These are phyloP conservation scores for Fusarium penzigii DNA, from an alignment of 2,329 filamentous ascomycete species.

Conservation along the genomic window DNA sequence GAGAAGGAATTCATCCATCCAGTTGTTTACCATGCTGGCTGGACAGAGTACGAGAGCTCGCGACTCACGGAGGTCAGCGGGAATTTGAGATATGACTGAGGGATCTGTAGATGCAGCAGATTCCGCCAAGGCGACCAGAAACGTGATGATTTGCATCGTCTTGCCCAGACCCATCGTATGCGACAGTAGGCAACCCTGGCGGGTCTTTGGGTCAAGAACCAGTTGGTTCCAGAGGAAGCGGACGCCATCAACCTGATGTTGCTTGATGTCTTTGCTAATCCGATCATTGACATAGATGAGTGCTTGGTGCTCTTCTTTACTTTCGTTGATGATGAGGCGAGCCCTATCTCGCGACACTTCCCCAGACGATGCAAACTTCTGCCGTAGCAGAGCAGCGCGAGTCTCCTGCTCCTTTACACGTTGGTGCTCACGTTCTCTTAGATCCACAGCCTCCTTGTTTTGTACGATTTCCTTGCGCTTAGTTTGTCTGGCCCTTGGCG, in stretches of 20 bases:
- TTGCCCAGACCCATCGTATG: slow-evolving; percentile 94
- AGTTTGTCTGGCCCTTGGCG: slow-evolving; percentile 21
- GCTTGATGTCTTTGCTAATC: slow-evolving; percentile 69
- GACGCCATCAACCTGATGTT: slow-evolving; percentile 79
- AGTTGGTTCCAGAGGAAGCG: slow-evolving; percentile 89
- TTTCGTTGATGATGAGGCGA: slow-evolving; percentile 66
- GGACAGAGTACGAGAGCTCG: slow-evolving; percentile 77
- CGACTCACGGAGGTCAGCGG: slow-evolving; percentile 59
- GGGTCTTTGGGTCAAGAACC: slow-evolving; percentile 56
- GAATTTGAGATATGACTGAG: slow-evolving; percentile 65
- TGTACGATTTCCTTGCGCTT: slow-evolving; percentile 36
- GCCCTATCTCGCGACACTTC: slow-evolving; percentile 46
- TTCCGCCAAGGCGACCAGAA: slow-evolving; percentile 74
- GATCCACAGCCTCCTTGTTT: slow-evolving; percentile 44
- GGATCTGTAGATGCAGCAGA: slow-evolving; percentile 61
- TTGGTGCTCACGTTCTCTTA: slow-evolving; percentile 57
- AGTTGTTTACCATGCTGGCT: slow-evolving; percentile 74
- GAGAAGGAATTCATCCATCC: slow-evolving; percentile 72
- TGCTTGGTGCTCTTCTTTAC: slow-evolving; percentile 59
- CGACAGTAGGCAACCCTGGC: slow-evolving; percentile 78
- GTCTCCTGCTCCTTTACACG: slow-evolving; percentile 55
- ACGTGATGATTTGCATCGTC: slow-evolving; percentile 85
- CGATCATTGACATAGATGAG: slow-evolving; percentile 64
- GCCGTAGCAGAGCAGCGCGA: slow-evolving; percentile 50
- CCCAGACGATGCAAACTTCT: slow-evolving; percentile 45